Conservation (phyloP, 768 basidiomycete genomes). For the Leccinum olivaceopallidum region DNA sequence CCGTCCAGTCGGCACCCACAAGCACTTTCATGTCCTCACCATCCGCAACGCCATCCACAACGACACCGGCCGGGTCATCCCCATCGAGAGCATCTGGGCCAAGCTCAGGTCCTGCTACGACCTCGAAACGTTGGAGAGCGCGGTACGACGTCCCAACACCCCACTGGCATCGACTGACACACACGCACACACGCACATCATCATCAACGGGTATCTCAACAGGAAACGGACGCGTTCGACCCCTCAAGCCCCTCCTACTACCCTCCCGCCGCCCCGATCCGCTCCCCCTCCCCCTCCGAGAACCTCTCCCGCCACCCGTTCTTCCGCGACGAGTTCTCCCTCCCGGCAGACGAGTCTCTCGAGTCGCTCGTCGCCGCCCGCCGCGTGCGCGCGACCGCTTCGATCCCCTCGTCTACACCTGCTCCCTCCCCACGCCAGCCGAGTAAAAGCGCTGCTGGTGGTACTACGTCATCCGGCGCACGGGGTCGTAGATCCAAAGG, state of each 20-base stretch:
- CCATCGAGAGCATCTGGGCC: slow-evolving; percentile 68
- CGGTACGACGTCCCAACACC: slow-evolving; percentile 28
- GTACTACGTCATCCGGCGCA: neutral
- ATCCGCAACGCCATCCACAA: slow-evolving; percentile 71
- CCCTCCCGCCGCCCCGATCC: slow-evolving; percentile 45
- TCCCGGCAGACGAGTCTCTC: slow-evolving; percentile 58
- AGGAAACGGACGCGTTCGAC: slow-evolving; percentile 52
- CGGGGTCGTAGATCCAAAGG: slow-evolving; percentile 37
- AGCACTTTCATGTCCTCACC: slow-evolving; percentile 77
- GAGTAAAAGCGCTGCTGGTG: slow-evolving; percentile 13
- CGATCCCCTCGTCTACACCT: slow-evolving; percentile 51
- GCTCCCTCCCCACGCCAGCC: slow-evolving; percentile 52
- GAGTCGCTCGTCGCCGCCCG: slow-evolving; percentile 62
- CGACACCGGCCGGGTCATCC: slow-evolving; percentile 64
- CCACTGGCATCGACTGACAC: neutral
- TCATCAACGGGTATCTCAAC: neutral
- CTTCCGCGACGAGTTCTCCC: slow-evolving; percentile 66
- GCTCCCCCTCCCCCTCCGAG: slow-evolving; percentile 68
- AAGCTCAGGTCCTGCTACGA: slow-evolving; percentile 75
- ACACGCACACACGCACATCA: no score
- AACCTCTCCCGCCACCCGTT: slow-evolving; percentile 70
- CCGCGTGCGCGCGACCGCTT: slow-evolving; percentile 63
- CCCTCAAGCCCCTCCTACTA: slow-evolving; percentile 36
- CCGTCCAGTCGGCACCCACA: slow-evolving; percentile 81
- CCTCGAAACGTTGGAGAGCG: slow-evolving; percentile 72